These are phyloP conservation scores for Sugiyamaella paludigena DNA, from an alignment of 1,139 yeast genomes.

Conservation along the genomic window DNA sequence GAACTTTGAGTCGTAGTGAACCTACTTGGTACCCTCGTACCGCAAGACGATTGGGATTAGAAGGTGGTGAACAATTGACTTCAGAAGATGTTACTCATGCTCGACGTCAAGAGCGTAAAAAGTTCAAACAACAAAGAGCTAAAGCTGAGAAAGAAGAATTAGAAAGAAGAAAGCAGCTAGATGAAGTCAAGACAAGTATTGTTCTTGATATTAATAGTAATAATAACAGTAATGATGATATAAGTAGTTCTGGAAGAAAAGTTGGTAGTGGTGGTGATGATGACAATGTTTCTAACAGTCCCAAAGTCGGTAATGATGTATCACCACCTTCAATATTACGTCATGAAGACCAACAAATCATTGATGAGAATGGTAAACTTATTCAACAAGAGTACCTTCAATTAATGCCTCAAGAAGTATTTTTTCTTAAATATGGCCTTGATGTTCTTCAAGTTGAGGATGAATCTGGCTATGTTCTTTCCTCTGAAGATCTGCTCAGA, in stretches of 20 bases:
- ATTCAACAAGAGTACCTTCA: conserved; percentile 64
- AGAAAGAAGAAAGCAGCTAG: conserved; percentile 27
- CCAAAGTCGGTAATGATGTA: not conserved
- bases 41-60: conserved; percentile 48
- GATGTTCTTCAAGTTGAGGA: conserved; percentile 40
- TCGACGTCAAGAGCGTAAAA: conserved; percentile 69
- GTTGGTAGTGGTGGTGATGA: not conserved
- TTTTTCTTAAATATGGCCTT: conserved; percentile 61
- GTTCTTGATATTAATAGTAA: not conserved
- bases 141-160: conserved; percentile 36
- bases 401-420: conserved; percentile 70
- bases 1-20: conserved; percentile 81
- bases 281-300: not conserved
- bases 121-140: conserved; percentile 61
- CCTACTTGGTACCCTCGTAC: conserved; percentile 84
- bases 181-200: conserved; percentile 21
- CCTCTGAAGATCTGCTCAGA: conserved; percentile 20
- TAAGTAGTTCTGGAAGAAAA: no score
- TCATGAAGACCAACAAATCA: conserved; percentile 33
- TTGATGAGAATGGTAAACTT: conserved; percentile 40
- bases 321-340: conserved; percentile 14
- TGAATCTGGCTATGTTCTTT: conserved; percentile 9
- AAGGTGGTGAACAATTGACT: conserved; percentile 36
- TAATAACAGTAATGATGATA: not conserved
- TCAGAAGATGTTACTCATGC: conserved; percentile 75